Conservation (phyloP, 2,329 filamentous ascomycete species). For the Aureobasidium namibiae region DNA sequence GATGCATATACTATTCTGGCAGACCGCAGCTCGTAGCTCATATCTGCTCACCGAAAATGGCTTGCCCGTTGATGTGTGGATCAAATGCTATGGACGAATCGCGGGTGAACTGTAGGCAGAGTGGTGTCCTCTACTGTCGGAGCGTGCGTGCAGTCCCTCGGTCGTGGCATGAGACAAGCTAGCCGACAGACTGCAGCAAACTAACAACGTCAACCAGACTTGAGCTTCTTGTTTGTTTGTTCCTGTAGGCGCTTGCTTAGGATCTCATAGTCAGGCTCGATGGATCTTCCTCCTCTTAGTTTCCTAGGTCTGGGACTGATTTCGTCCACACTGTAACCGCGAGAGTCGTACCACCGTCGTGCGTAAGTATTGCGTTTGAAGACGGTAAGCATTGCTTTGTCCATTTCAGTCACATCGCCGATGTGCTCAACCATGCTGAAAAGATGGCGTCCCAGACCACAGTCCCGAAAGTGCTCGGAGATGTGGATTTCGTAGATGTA, state of each 20-base stretch:
- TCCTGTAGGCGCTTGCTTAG: slow-evolving; percentile 35
- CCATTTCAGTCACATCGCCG: slow-evolving; percentile 46
- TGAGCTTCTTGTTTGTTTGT: background rate
- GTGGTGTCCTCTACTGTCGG: background rate
- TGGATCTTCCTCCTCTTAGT: slow-evolving; percentile 41
- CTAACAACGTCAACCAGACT: background rate
- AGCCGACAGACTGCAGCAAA: too few species aligned
- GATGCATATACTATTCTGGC: background rate
- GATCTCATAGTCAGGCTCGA: slow-evolving; percentile 45
- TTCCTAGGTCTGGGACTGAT: slow-evolving; percentile 43
- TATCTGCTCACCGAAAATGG: too few species aligned
- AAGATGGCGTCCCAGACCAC: slow-evolving; percentile 51
- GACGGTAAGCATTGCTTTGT: slow-evolving; percentile 67
- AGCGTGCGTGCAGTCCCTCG: background rate
- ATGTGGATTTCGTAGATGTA: slow-evolving; percentile 79
- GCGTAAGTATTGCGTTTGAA: slow-evolving; percentile 55
- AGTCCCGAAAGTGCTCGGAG: slow-evolving; percentile 39
- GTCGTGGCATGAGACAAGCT: background rate
- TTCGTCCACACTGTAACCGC: slow-evolving; percentile 49
- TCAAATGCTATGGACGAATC: background rate
- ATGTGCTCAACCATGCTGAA: slow-evolving; percentile 49
- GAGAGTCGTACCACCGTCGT: slow-evolving; percentile 51
- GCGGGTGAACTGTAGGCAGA: background rate
- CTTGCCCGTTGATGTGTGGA: too few species aligned
- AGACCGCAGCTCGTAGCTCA: background rate